Base-by-base conservation (phyloP, 148 eudicot species). In the Cornus controversa region DNA sequence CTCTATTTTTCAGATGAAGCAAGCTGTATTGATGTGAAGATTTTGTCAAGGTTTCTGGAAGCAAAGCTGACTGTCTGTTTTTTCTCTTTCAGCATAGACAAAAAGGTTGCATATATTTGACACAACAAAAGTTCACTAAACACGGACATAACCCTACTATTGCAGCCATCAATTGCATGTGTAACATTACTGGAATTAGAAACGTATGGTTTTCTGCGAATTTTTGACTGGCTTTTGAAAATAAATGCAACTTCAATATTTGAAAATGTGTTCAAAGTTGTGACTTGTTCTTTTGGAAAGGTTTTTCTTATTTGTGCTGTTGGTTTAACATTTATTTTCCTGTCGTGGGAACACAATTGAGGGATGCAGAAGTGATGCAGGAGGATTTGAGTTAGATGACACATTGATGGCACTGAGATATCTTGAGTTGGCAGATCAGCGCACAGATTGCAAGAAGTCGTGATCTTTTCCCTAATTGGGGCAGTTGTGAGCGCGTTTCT, bases 51-150 rank as follows among this genome's bases (percentile, higher is more conserved):
- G 83, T 83, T 86, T 79, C 83, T 90, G 75, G 94, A 93, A 69
- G 96, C 93, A 71, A 95, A 91, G 93, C 87, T 93, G 84, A 90
- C 81, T 78, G 96, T 90, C 80, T 95, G 94, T 77, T 84, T 36
- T 80, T 95, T 97, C 81, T 82, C 84, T 71, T 65, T 82, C 74
- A 74, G 82, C 64, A 82, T 80, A 47, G 84, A 84, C 72, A 85
- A 81, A 57, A 86, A 95, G 98, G 96, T 91, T 58, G 40, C 34
- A 31, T 62, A 14, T 50, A 18, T 66, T 64, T 74, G 42, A 36
- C 63, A 50, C 11, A 68, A 36, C 50, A 23, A 10, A 68, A 8
- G 18, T 53, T 68, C 23, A 53, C 13, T 13, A 54, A 64, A 29
- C 26, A 47, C 28, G 40, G 64, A 67, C 40, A 26, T 47, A 28